Conservation (phyloP, 208 protist genomes). For the Angomonas ambiguus region DNA sequence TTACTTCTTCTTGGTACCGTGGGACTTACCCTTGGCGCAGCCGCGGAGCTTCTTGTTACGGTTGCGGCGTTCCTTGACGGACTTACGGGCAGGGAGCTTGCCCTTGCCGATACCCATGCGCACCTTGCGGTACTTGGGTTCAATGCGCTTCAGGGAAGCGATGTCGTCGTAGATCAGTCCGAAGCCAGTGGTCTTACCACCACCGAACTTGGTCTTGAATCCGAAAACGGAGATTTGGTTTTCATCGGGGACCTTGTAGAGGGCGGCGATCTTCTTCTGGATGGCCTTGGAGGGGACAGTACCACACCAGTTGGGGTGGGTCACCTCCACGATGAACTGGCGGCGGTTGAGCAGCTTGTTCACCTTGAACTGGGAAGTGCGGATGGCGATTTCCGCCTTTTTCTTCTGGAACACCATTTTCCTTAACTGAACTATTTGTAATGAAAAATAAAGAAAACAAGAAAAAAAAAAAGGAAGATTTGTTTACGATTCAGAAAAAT, state of each 20-base stretch:
- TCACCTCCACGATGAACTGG: conserved; percentile 97
- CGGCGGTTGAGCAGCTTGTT: conserved; percentile 99
- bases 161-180: conserved; percentile 99
- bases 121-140: conserved; percentile 97
- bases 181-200: conserved; percentile 98
- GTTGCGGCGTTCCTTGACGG: conserved; percentile 99
- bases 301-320: conserved; percentile 83
- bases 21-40: conserved; percentile 93
- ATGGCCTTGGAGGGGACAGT: conserved; percentile 94
- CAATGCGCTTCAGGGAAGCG: conserved; percentile 93
- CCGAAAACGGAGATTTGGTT: conserved; percentile 96
- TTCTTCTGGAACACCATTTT: conserved; percentile 91
- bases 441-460: conserved; percentile 16
- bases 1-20: conserved; percentile 94
- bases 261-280: conserved; percentile 93
- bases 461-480: conserved; percentile 1
- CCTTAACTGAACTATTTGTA: conserved; percentile 14
- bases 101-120: conserved; percentile 92
- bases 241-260: conserved; percentile 97
- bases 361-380: conserved; percentile 98
- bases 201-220: conserved; percentile 99
- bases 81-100: conserved; percentile 93
- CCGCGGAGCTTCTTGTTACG: conserved; percentile 97
- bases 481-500: neutral
- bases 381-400: conserved; percentile 88